Percentiles rank a stretch among this genome's conserved stretches.
phyloP scores from a whole-genome alignment of 2,329 filamentous ascomycete species.

The Alternaria panax region DNA sequence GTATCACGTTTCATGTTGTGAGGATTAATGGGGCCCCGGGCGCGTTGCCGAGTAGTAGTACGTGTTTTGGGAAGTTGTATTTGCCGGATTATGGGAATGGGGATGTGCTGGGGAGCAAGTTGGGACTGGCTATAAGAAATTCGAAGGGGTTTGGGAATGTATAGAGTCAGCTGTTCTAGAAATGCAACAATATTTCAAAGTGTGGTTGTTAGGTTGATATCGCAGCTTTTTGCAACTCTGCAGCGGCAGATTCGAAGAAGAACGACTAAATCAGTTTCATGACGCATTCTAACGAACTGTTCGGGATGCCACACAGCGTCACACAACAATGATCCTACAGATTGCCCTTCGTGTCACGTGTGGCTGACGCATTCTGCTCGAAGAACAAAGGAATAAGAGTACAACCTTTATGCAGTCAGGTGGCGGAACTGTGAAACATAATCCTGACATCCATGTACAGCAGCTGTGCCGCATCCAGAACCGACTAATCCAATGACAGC shows the following conservation, averaged over 20 bases:
- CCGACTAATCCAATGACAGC: neutral
- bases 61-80: slow-evolving; percentile 88
- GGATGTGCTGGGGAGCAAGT: slow-evolving; percentile 74
- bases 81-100: slow-evolving; percentile 80
- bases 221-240: neutral
- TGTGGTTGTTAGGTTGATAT: no score
- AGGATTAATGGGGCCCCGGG: slow-evolving; percentile 70
- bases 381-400: neutral
- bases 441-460: neutral
- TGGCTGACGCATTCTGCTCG: neutral
- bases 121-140: slow-evolving; percentile 88
- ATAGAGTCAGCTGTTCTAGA: no score
- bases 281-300: neutral
- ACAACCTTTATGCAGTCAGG: neutral
- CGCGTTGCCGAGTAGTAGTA: slow-evolving; percentile 82
- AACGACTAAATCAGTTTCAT: neutral
- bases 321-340: neutral
- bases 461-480: neutral
- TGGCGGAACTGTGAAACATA: neutral
- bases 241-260: neutral
- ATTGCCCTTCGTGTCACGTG: neutral
- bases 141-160: slow-evolving; percentile 79
- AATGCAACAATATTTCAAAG: no score
- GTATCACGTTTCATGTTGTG: slow-evolving; percentile 84
- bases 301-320: neutral